These are phyloP conservation scores for Gynochthodes officinalis DNA, from an alignment of 257 asterid genomes.

Conservation along the genomic window DNA sequence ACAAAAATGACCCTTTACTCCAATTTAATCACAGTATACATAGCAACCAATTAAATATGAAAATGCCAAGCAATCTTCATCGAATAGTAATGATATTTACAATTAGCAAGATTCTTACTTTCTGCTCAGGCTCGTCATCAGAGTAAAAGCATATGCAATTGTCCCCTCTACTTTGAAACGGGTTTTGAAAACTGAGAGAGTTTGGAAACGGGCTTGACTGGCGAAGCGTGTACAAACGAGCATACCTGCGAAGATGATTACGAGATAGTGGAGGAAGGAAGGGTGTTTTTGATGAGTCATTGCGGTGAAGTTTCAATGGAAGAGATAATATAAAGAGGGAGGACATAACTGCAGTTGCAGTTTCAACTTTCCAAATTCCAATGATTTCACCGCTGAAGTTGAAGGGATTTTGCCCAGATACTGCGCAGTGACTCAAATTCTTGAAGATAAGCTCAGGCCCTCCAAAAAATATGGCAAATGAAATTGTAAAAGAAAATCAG, in stretches of 20 bases:
- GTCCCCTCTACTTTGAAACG: conserved; percentile 2
- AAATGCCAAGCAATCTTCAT: background rate
- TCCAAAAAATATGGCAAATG: too few relatives aligned
- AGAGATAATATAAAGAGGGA: background rate
- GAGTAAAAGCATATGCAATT: conserved; percentile 19
- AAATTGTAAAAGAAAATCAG: too few relatives aligned
- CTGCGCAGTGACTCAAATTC: background rate
- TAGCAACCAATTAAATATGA: background rate
- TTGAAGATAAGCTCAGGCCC: too few relatives aligned
- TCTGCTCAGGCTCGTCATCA: conserved; percentile 13
- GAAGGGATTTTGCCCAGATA: background rate
- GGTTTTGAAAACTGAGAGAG: background rate
- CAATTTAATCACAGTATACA: background rate
- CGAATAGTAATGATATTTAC: background rate
- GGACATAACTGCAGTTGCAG: background rate
- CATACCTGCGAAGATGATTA: background rate
- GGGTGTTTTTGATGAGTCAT: conserved; percentile 2
- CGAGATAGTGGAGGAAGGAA: conserved; percentile 1
- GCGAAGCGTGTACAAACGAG: background rate
- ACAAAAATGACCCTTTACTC: background rate
- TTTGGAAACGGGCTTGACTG: background rate
- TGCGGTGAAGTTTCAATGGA: conserved; percentile 6
- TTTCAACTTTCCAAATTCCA: too few relatives aligned
- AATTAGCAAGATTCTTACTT: conserved; percentile 14
- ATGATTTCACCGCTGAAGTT: too few relatives aligned